Evolutionary conservation across 73 alveolate genomes (phyloP), one percentile per base, ranked within the genome.

Genomic region (Paramecium sexaurelia): DNA sequence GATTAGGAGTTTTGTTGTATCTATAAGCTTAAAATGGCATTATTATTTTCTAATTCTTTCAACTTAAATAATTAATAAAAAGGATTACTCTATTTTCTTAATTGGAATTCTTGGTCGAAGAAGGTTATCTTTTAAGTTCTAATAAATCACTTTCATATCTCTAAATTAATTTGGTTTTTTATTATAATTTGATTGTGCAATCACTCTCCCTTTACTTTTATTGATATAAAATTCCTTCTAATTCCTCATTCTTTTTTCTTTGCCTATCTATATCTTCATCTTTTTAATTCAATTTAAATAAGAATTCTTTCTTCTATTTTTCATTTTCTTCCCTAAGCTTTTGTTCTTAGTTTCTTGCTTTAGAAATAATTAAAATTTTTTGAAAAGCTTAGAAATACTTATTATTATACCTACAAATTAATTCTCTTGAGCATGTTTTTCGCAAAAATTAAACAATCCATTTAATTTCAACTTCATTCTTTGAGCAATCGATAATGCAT

Each of bases 121-220:
- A 78, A 22, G 90, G 90, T 7, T 78, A 78, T 78, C 90, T n/a
- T 24, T 78, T 78, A 41, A 78, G 40, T 24, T 78, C 90, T 40
- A 78, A 24, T 2, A 78, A 45, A 78, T 78, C 90, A 78, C 75
- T 78, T 33, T 78, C 90, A 78, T 78, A 78, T 41, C 90, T 20
- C 27, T 78, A 26, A 36, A 78, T 78, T 27, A 78, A 26, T 78
- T 78, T 78, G 26, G 15, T 19, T 78, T 78, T 78, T 78, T 78
- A 43, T 43, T 39, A 43, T n/a, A 78, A 24, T 43, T 78, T 78
- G 36, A 17, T 78, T 8, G 26, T 19, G 27, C 40, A 22, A 45
- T 78, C 90, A 41, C 73, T 78, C n/a, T 78, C 90, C 17, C 90
- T 39, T 41, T 78, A 17, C 8, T 43, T 37, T 45, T 78, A 43